Evolutionary conservation across 2,329 filamentous ascomycete species (phyloP).

Genomic region (Hawksworthiomyces lignivorus): DNA sequence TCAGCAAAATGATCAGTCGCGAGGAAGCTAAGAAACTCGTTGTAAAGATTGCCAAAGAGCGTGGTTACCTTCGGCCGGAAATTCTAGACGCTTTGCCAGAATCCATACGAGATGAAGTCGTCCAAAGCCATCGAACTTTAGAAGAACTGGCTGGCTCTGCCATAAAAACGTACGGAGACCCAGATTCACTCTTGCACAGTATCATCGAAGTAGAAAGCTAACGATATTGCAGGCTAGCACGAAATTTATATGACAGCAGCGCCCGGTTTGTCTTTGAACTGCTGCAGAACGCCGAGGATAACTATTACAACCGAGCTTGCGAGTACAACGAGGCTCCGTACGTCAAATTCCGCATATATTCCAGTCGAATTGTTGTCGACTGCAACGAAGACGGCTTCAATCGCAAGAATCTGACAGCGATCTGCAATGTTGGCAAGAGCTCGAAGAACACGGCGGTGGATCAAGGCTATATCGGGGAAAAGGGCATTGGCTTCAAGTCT

Average conservation of each 20-base stretch:
- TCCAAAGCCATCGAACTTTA: neutral
- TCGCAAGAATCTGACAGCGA: conserved; percentile 32
- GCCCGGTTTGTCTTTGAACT: conserved; percentile 45
- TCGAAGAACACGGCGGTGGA: conserved; percentile 31
- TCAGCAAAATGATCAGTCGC: conserved; percentile 3
- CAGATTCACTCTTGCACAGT: neutral
- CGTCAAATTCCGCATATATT: conserved; percentile 28
- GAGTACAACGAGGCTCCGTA: conserved; percentile 24
- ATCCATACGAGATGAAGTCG: neutral
- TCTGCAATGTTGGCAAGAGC: conserved; percentile 38
- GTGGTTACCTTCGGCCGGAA: neutral
- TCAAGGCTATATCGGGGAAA: conserved; percentile 38
- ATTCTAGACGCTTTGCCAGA: neutral
- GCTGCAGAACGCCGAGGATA: conserved; percentile 49
- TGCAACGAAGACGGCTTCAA: conserved; percentile 44
- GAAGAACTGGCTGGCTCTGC: conserved; percentile 8
- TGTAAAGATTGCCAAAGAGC: neutral
- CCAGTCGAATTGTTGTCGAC: conserved; percentile 33
- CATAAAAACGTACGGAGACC: conserved; percentile 18
- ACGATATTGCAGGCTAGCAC: conserved; percentile 32
- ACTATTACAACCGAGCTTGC: conserved; percentile 26
- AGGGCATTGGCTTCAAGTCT: conserved; percentile 45
- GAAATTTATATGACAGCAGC: conserved; percentile 33
- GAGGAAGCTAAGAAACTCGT: conserved; percentile 1
- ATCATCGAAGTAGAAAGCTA: too few species aligned